Evolutionary conservation across 352 stramenopile genomes (phyloP), one percentile per base, ranked within the genome.

Genomic region (Thalassiosira mediterranea): DNA sequence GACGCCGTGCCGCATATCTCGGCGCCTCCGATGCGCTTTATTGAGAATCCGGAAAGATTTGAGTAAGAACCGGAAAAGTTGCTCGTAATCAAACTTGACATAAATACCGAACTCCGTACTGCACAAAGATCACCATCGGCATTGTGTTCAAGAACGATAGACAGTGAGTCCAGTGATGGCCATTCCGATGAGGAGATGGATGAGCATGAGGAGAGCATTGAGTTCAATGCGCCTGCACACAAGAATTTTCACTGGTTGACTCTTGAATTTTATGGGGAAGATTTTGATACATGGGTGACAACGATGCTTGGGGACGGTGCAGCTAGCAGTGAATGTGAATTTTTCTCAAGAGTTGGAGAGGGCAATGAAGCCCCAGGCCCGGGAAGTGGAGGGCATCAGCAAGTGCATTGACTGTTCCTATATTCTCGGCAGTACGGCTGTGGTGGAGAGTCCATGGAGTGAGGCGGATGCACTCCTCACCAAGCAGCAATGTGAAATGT

Each of bases 381-480:
- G 26, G 8, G 28, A 53, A 63, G 15, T 28, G 37, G 64, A 28
- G 15, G 49, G 49, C 21, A 25, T 52, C n/a, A 62, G 38, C 34
- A 63, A 65, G 38, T 72, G 64, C 31, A 72, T 72, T 28, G 44
- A 72, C 28, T 66, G 48, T 31, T 47, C 15, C 0, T 72, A 65
- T 11, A 63, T 72, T 63, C 4, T 49, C 15, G 62, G 62, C 26
- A 49, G 21, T 65, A 52, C 49, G 21, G 62, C 62, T 37, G 25
- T 66, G 38, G 62, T 65, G 17, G 62, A 72, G 42, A 62, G 38
- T 52, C 48, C 52, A 13, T 72, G 62, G 62, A 72, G 49, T 51
- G 37, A 53, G 34, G 34, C 28, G 13, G 62, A 66, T 72, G 48
- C 62, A 65, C 29, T 71, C 8, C 34, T 56, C 23, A 64, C 28